These are phyloP conservation scores for Chlamydomonas incerta DNA, from an alignment of 139 green algal genomes.

Conservation along the genomic window DNA sequence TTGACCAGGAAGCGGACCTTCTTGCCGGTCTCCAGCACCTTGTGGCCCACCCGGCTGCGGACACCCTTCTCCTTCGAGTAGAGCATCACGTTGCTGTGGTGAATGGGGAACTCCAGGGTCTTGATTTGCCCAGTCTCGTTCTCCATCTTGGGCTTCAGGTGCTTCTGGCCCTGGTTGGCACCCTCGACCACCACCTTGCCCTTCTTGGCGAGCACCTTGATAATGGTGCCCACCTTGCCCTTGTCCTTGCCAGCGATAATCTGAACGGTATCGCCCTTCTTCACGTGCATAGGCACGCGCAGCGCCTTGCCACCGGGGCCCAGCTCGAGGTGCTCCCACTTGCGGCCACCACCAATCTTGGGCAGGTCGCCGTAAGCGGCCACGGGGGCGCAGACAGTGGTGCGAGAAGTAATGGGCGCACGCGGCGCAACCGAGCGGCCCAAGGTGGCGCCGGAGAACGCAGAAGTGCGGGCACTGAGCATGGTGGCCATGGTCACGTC, in stretches of 20 bases:
- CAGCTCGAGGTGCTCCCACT: constrained; percentile 86
- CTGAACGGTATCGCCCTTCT: constrained; percentile 89
- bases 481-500: too few relatives aligned
- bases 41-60: constrained; percentile 80
- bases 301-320: constrained; percentile 86
- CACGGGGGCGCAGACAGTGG: not conserved
- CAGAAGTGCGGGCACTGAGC: not conserved
- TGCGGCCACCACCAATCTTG: constrained; percentile 83
- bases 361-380: constrained; percentile 53
- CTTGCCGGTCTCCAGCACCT: constrained; percentile 75
- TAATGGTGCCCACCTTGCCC: constrained; percentile 92
- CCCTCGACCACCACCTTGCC: constrained; percentile 92
- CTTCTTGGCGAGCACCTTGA: constrained; percentile 80
- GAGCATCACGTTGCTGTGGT: constrained; percentile 97
- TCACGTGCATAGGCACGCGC: constrained; percentile 88
- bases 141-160: constrained; percentile 82
- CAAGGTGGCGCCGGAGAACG: constrained; percentile 8
- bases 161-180: constrained; percentile 92
- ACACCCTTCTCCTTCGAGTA: constrained; percentile 85
- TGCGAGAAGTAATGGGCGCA: too few relatives aligned
- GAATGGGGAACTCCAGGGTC: constrained; percentile 89
- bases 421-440: too few relatives aligned
- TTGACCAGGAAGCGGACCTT: constrained; percentile 92
- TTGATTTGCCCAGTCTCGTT: constrained; percentile 89
- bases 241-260: constrained; percentile 94